Evolutionary conservation across 371 early-diverging fungal species (phyloP), one percentile per base, ranked within the genome.

Genomic region (Funneliformis caledonium): DNA sequence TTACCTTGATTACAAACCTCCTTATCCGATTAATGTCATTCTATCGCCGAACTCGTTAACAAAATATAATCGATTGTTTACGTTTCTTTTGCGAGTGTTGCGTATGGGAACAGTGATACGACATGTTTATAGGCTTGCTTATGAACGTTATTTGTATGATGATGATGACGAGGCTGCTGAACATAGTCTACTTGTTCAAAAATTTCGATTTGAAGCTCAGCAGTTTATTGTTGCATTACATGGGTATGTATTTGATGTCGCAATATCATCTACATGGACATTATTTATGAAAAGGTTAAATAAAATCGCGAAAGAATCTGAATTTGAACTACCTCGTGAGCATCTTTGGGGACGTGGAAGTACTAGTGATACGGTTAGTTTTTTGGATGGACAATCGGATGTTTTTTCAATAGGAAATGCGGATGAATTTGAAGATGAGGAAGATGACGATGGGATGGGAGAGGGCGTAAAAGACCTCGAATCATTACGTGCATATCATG

Each of bases 11-110:
- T 89, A 88, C 80, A 80, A 82, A 61, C 84, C 86, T 37, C 83
- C 82, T 22, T 85, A 87, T 60, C 88, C 89, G 12, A 62, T 89
- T 5, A 83, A 85, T 72, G 74, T 88, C 8, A 78, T 89, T 61
- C 88, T 89, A 45, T 86, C 87, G 2, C 81, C 83, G 14, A 78
- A 64, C 1, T 80, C 82, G 14, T 69, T 88, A 14, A 75, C 81
- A 31, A 88, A 88, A 67, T 88, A 88, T 81, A 88, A 88, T 68
- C 22, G 85, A 5, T 50, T 88, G 6, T 89, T 89, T 69, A 82
- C 82, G 7, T 88, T 88, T 72, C 76, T 87, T 22, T 80, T 89
- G 52, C 86, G 82, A 50, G 45, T 88, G 0, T 67, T 85, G 19
- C 82, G 88, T 22, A 74, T 85, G 4, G 81, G 80, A 19, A 72